Base-by-base conservation (phyloP, 768 basidiomycete species). In the Phlebiopsis flavidoalba region DNA sequence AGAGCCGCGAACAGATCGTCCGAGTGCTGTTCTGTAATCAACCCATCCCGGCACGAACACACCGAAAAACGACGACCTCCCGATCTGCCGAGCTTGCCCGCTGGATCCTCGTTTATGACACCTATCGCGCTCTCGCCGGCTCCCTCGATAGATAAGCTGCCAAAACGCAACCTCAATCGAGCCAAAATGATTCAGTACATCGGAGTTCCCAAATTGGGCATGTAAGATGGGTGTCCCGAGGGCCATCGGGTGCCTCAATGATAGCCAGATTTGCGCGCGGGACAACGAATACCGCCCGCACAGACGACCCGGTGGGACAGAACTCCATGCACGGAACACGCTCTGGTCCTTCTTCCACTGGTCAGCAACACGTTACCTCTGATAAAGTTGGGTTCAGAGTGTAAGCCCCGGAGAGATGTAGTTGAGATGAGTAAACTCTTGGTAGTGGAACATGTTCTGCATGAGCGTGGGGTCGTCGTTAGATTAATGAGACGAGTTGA, bases 381-480 rank as follows among this genome's bases (percentile, higher is more conserved):
- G 48, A 71, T 67, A 33, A 65, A 61, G 0, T 57, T 57, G 1
- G 55, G 46, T 22, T 71, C 70, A 4, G 75, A 74, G 59, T 75
- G 66, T 0, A 83, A 64, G 14, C 74, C 75, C 22, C 76, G 68
- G 14, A 76, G n/a, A n/a, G 71, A 60, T 82, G 74, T 4, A 83
- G 68, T 17, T 80, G 75, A 17, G 72, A n/a, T 66, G 53, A 73
- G 78, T 53, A 85, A n/a, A 67, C 46, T 85, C 83, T 59, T 84
- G 81, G 60, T 76, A 74, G 59, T 76, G 70, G 47, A 72, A 67
- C 21, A 63, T 69, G 36, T 63, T 72, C 54, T 73, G 65, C 12
- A 69, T 60, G 48, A 72, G 61, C 19, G 62, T 62, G n/a, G 40
- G 19, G 60, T 75, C 71, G 35, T 56, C 43, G 53, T 66, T n/a